phyloP scores from a whole-genome alignment of 1,284 basidiomycete species.

The Waitea zeae region DNA sequence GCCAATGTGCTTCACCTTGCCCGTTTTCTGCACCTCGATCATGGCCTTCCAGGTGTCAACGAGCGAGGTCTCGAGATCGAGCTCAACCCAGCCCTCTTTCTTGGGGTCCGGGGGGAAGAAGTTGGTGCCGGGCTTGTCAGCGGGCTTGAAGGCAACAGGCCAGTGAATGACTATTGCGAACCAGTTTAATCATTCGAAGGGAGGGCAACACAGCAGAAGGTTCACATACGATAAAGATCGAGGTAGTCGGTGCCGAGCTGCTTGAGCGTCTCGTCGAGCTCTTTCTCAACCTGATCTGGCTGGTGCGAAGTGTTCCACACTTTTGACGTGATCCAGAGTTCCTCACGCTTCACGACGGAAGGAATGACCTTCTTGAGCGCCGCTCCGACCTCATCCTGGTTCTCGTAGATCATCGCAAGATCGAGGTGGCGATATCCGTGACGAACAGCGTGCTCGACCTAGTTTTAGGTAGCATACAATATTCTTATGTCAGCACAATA shows the following conservation, averaged over 20 bases:
- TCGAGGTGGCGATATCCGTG: slow-evolving; percentile 73
- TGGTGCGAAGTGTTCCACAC: slow-evolving; percentile 59
- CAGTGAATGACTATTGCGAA: slow-evolving; percentile 75
- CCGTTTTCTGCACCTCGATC: slow-evolving; percentile 34
- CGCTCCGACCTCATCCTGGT: slow-evolving; percentile 59
- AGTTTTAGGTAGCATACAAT: slow-evolving; percentile 4
- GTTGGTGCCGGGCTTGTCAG: slow-evolving; percentile 37
- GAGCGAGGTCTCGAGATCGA: slow-evolving; percentile 44
- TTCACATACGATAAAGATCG: slow-evolving; percentile 52
- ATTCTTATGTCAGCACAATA: slow-evolving; percentile 1
- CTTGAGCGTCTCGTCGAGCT: slow-evolving; percentile 57
- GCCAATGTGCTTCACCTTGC: slow-evolving; percentile 41
- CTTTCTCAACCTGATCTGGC: slow-evolving; percentile 47
- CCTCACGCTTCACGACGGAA: slow-evolving; percentile 62
- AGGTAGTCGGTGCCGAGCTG: slow-evolving; percentile 62
- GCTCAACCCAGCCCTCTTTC: slow-evolving; percentile 25
- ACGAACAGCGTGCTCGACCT: slow-evolving; percentile 60
- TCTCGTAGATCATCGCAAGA: slow-evolving; percentile 55
- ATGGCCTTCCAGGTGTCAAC: slow-evolving; percentile 77
- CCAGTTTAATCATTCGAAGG: slow-evolving; percentile 1
- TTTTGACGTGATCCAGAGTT: slow-evolving; percentile 77
- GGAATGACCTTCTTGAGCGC: slow-evolving; percentile 67
- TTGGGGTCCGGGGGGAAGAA: slow-evolving; percentile 30
- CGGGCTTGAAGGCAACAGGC: slow-evolving; percentile 76
- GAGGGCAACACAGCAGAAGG: background rate